These are phyloP conservation scores for Aspergillus piperis DNA, from an alignment of 2,329 filamentous ascomycete species.

Conservation along the genomic window DNA sequence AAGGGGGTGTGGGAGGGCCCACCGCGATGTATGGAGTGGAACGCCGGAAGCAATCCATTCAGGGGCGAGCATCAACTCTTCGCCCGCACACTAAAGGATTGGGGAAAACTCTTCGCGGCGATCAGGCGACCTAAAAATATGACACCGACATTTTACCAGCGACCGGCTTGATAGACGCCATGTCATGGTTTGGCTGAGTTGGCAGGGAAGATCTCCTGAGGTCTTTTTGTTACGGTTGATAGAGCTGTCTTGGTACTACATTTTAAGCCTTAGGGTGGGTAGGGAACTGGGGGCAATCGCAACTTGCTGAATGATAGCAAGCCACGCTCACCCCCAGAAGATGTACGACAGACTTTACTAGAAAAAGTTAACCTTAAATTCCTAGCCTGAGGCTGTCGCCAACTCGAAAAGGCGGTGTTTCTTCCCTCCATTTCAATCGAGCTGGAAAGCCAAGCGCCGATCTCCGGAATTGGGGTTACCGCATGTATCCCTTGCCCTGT, in stretches of 20 bases:
- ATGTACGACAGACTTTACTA: slow-evolving; percentile 1
- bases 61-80: slow-evolving; percentile 2
- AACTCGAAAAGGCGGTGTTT: slow-evolving; percentile 6
- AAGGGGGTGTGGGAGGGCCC: slow-evolving; percentile 1
- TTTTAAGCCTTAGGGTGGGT: neutral
- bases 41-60: slow-evolving; percentile 4
- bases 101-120: slow-evolving; percentile 7
- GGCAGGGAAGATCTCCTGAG: slow-evolving; percentile 2
- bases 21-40: neutral
- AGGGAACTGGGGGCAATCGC: neutral
- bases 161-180: neutral
- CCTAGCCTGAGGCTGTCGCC: neutral
- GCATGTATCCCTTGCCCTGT: neutral
- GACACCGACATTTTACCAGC: neutral
- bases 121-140: slow-evolving; percentile 12
- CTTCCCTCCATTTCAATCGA: neutral
- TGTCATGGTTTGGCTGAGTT: neutral
- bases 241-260: neutral
- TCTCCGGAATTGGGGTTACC: neutral
- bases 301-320: slow-evolving; percentile 1
- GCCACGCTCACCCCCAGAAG: neutral
- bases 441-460: neutral
- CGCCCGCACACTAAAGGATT: neutral
- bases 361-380: slow-evolving; percentile 9
- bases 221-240: neutral